Conservation (phyloP, 208 protist genomes). For the Balamuthia mandrillaris region DNA sequence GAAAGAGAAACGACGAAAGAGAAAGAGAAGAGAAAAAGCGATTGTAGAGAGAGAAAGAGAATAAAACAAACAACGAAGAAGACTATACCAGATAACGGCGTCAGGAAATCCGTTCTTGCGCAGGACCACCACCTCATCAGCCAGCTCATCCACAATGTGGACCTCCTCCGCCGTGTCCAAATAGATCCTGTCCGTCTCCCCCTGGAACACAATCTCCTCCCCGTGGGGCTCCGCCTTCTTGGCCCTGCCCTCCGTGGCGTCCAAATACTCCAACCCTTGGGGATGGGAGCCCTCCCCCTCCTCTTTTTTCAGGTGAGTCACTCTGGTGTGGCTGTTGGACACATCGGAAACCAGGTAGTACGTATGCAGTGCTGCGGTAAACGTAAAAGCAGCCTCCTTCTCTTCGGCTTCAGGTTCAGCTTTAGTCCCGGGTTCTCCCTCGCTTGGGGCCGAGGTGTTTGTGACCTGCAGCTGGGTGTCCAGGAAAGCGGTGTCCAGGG, state of each 20-base stretch:
- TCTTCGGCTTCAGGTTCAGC: background rate
- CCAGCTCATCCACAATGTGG: background rate
- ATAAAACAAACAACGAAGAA: background rate
- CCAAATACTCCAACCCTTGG: too few relatives aligned
- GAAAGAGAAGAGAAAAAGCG: background rate
- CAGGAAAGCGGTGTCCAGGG: background rate
- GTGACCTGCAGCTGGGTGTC: background rate
- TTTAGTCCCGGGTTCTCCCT: background rate
- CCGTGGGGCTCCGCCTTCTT: background rate
- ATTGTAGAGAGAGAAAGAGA: background rate
- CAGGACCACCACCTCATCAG: background rate
- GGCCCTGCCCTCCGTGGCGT: background rate
- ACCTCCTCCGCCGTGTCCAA: background rate
- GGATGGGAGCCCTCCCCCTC: too few relatives aligned
- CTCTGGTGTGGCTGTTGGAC: too few relatives aligned
- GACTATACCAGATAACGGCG: conserved; percentile 4
- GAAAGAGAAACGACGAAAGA: background rate
- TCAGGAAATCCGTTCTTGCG: conserved; percentile 10
- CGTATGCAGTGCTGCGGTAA: conserved; percentile 26
- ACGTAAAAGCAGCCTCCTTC: background rate
- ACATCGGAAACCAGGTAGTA: conserved; percentile 28
- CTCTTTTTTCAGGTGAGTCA: too few relatives aligned
- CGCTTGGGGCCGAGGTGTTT: background rate
- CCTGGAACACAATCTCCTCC: background rate
- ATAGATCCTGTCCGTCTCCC: conserved; percentile 32